These are phyloP conservation scores for Vitis hybrid DNA, from an alignment of 177 flowering plant genomes.

Conservation along the genomic window DNA sequence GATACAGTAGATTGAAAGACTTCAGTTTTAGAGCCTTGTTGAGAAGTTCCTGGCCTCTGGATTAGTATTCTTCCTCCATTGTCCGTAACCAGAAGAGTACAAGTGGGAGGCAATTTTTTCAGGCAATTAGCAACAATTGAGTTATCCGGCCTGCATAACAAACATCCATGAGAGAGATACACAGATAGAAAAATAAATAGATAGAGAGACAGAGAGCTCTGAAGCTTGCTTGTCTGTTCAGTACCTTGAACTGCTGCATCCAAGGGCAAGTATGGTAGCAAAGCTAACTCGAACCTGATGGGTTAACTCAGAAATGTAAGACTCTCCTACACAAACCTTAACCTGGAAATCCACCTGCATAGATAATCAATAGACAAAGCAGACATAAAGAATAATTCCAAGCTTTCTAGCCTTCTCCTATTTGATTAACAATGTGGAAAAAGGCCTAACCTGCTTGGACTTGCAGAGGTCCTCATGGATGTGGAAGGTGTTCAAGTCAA, in stretches of 20 bases:
- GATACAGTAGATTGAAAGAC: constrained; percentile 16
- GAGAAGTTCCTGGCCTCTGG: constrained; percentile 33
- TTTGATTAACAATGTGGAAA: neutral
- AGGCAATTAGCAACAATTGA: constrained; percentile 23
- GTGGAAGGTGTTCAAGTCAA: constrained; percentile 47
- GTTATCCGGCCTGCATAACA: constrained; percentile 33
- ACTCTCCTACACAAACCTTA: constrained; percentile 34
- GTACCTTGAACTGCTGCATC: constrained; percentile 37
- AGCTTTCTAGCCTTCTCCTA: neutral
- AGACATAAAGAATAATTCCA: neutral
- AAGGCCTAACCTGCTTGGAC: constrained; percentile 34
- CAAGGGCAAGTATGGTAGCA: constrained; percentile 40
- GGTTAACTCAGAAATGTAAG: constrained; percentile 25
- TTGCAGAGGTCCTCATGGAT: constrained; percentile 54
- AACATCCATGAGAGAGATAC: neutral
- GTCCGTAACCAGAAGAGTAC: constrained; percentile 41
- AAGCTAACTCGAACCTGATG: constrained; percentile 34
- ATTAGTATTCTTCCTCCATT: constrained; percentile 33
- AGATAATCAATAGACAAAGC: neutral
- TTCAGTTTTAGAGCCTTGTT: constrained; percentile 34
- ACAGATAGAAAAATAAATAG: constrained; percentile 4
- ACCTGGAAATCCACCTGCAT: constrained; percentile 48
- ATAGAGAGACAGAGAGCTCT: constrained; percentile 6
- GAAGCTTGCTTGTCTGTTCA: neutral
- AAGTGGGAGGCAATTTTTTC: constrained; percentile 40